Percentiles rank a stretch among this genome's conserved stretches.
Conservation (phyloP, 371 early-diverging fungal genomes). For the Nematocida sp. region DNA sequence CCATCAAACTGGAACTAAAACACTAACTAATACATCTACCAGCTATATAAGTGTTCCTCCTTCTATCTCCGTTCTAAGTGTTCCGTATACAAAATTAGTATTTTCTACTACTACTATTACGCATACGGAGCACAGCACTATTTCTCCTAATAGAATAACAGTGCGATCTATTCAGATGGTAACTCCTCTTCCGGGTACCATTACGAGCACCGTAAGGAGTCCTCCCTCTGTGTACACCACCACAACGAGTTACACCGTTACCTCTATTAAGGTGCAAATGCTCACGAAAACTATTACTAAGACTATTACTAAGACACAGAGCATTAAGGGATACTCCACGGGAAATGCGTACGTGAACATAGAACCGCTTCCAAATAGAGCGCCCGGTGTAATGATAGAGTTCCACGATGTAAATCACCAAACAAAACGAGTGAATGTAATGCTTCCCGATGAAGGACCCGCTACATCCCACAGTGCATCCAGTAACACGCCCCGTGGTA, state of each 20-base stretch:
- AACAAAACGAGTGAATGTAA: constrained; percentile 30
- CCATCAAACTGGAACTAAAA: too few species aligned
- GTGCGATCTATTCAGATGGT: constrained; percentile 16
- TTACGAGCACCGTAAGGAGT: not conserved
- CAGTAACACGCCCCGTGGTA: too few species aligned
- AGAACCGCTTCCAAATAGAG: not conserved
- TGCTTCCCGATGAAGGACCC: too few species aligned
- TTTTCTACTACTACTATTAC: constrained; percentile 3
- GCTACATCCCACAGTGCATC: too few species aligned
- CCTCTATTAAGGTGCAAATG: not conserved
- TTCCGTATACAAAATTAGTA: not conserved
- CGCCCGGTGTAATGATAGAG: constrained; percentile 25
- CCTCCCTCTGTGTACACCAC: constrained; percentile 3
- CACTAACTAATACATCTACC: too few species aligned
- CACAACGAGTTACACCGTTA: constrained; percentile 1
- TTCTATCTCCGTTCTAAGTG: too few species aligned
- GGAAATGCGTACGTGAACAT: constrained; percentile 39
- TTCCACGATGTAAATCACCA: constrained; percentile 43
- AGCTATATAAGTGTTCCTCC: too few species aligned
- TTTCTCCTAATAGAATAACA: constrained; percentile 8
- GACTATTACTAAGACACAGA: too few species aligned
- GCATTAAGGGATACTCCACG: too few species aligned
- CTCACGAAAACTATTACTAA: not conserved
- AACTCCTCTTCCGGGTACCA: not conserved
- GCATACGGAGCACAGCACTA: not conserved